phyloP scores from a whole-genome alignment of 306 rosid genomes.

The Rosa multiflora region DNA sequence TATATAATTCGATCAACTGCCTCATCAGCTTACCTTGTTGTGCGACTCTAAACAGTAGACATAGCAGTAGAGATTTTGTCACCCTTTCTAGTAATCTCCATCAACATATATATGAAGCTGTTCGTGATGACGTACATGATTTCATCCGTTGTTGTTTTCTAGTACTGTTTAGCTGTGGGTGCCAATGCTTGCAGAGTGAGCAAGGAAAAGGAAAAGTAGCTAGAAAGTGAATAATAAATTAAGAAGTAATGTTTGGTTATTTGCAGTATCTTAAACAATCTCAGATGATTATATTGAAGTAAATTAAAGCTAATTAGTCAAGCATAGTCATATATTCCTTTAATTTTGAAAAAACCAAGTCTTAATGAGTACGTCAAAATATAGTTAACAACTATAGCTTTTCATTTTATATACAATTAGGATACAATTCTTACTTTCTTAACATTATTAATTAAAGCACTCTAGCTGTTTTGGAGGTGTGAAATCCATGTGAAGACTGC shows the following conservation, averaged over 20 bases:
- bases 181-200: background rate
- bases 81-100: background rate
- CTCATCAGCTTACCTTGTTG: background rate
- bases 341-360: too few relatives aligned
- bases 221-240: background rate
- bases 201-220: background rate
- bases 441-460: background rate
- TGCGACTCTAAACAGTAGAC: background rate
- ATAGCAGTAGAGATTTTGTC: background rate
- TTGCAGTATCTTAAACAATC: background rate
- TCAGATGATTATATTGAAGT: background rate
- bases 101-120: background rate
- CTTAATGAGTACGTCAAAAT: background rate
- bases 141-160: background rate
- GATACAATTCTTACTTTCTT: background rate
- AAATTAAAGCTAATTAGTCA: background rate
- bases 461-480: background rate
- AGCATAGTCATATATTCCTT: background rate
- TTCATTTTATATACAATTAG: background rate
- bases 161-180: background rate
- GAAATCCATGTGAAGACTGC: constrained; percentile 2
- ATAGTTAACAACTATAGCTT: too few relatives aligned
- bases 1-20: too few relatives aligned
- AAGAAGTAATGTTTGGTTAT: background rate
- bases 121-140: background rate